These are phyloP conservation scores for Didymella glomerata DNA, from an alignment of 2,329 filamentous ascomycete genomes.

Conservation along the genomic window DNA sequence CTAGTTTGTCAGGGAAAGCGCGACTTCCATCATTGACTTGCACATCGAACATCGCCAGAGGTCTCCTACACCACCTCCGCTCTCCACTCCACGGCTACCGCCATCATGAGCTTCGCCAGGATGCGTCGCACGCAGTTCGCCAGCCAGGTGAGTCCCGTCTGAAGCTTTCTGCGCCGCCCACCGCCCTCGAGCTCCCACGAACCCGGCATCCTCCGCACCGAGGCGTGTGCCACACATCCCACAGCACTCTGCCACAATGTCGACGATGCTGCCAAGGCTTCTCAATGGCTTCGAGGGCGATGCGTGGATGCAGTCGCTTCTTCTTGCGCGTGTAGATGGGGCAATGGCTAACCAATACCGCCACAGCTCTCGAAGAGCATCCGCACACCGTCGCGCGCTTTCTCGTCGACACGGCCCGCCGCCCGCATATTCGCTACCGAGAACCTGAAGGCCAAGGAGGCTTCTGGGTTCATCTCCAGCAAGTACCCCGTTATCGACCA, in stretches of 20 bases:
- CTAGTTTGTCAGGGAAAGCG: constrained; percentile 29
- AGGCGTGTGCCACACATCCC: constrained; percentile 40
- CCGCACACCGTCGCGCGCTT: constrained; percentile 74
- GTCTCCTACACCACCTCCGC: constrained; percentile 30
- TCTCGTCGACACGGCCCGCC: constrained; percentile 85
- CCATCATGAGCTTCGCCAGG: constrained; percentile 52
- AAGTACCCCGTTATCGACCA: constrained; percentile 99
- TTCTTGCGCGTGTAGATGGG: constrained; percentile 1
- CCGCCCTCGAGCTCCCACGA: constrained; percentile 22
- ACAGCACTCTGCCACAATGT: constrained; percentile 24
- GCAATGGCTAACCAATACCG: constrained; percentile 43
- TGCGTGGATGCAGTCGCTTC: constrained; percentile 1
- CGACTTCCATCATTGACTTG: constrained; percentile 35
- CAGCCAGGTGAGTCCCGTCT: constrained; percentile 47
- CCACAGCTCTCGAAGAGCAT: constrained; percentile 69
- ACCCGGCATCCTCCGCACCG: constrained; percentile 37
- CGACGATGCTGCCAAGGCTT: constrained; percentile 5
- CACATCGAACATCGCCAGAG: constrained; percentile 36
- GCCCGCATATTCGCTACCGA: constrained; percentile 86
- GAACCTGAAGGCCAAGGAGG: constrained; percentile 91
- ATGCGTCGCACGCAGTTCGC: constrained; percentile 51
- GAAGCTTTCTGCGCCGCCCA: constrained; percentile 23
- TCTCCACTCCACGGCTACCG: constrained; percentile 41
- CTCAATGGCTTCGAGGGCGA: constrained; percentile 10
- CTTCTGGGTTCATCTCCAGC: constrained; percentile 81